Evolutionary conservation across 495 filamentous ascomycete genomes (phyloP).

Genomic region (Penicillium maclennaniae): DNA sequence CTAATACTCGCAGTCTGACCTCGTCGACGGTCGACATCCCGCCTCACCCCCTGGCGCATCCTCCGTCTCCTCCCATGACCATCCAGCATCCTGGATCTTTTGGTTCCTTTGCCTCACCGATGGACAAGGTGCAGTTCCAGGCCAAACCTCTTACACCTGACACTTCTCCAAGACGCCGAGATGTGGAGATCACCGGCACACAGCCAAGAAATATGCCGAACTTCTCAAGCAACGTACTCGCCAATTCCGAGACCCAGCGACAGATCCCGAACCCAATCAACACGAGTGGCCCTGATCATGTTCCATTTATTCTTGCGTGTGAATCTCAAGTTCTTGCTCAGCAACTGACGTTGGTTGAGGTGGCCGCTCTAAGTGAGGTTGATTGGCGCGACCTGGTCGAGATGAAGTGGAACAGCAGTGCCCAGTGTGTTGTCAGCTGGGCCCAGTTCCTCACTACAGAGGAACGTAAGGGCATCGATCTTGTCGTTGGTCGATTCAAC

Average conservation of each 20-base stretch:
- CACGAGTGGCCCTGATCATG: slow-evolving; percentile 46
- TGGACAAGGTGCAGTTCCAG: slow-evolving; percentile 39
- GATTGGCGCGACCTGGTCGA: slow-evolving; percentile 98
- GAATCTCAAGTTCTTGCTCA: slow-evolving; percentile 87
- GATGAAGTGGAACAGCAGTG: slow-evolving; percentile 81
- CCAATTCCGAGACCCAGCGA: slow-evolving; percentile 33
- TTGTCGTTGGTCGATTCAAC: slow-evolving; percentile 96
- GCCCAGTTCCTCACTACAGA: slow-evolving; percentile 85
- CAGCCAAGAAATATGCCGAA: slow-evolving; percentile 28
- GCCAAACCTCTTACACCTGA: slow-evolving; percentile 49
- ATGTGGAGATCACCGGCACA: slow-evolving; percentile 11
- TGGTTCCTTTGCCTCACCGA: slow-evolving; percentile 30
- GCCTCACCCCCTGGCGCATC: slow-evolving; percentile 63
- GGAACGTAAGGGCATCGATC: slow-evolving; percentile 81
- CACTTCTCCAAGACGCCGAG: slow-evolving; percentile 41
- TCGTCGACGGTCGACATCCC: slow-evolving; percentile 52
- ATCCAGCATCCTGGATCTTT: slow-evolving; percentile 57
- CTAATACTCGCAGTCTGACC: slow-evolving; percentile 31
- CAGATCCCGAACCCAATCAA: slow-evolving; percentile 8
- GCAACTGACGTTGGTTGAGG: slow-evolving; percentile 93
- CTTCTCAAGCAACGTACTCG: slow-evolving; percentile 37
- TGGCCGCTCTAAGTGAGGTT: slow-evolving; percentile 91
- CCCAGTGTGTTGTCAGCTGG: slow-evolving; percentile 66
- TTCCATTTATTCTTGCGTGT: slow-evolving; percentile 90
- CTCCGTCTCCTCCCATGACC: slow-evolving; percentile 77